Base-by-base conservation (phyloP, 2,329 filamentous ascomycete species). In the Elsinoe ampelina region DNA sequence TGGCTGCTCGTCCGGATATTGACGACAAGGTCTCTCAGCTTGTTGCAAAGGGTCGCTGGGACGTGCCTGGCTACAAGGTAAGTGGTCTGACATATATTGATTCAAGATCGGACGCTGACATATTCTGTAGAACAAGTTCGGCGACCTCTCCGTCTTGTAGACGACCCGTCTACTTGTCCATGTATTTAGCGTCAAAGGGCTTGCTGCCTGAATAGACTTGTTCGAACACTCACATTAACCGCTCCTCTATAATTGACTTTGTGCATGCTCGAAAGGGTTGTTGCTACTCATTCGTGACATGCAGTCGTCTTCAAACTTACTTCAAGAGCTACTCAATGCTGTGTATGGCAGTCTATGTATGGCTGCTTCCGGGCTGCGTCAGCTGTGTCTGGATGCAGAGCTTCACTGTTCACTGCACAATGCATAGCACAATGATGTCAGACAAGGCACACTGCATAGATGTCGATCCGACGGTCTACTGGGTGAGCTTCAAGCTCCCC, bases 11-110 rank as follows among this genome's bases (percentile, higher is more conserved):
- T 74, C 91, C 93, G 68, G 92, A 95, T 65, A 96, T 98, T 74
- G 92, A 97, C 78, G 85, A 95, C 83, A 95, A 95, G 82, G 95
- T 92, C 67, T 78, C 85, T 68, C 85, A 93, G 78, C 84, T 98
- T 72, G 91, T 98, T 64, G 89, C 89, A 75, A 96, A 95, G 86
- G 92, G 92, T 74, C 89, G 90, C 84, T 98, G 93, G 93, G 83
- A 85, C 79, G 91, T 95, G 71, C 91, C 93, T 63, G 93, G 93
- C 72, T 98, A 98, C 87, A 95, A 96, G 89, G 92, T 92, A 79
- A 68, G 85, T 75, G 19, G 22, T 43, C 12, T 19, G 38, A 36
- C 47, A 2, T 20, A 17, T 38, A 17, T 42, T 36, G 7, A 11
- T 11, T 2, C 5, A 4, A 45, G 8, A 13, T 38, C 19, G 57